Evolutionary conservation across 1,284 basidiomycete species (phyloP).

Genomic region (Moniliophthora roreri): DNA sequence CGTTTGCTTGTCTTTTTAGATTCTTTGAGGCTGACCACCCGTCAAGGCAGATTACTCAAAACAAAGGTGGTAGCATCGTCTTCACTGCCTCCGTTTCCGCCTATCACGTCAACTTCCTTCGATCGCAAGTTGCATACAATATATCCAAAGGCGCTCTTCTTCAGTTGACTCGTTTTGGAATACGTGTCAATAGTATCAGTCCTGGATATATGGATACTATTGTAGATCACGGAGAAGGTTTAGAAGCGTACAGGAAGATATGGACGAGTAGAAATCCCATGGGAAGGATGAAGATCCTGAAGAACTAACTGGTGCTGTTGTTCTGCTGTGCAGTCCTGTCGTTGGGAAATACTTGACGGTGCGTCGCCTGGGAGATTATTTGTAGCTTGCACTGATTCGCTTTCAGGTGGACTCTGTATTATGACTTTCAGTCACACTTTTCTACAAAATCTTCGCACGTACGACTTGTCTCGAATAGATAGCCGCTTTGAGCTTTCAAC

Average conservation of each 20-base stretch:
- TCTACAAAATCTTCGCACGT: no score
- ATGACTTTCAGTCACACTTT: no score
- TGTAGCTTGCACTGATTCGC: no score
- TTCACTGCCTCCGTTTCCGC: constrained; percentile 43
- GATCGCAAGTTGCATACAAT: constrained; percentile 37
- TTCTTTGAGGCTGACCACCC: background rate
- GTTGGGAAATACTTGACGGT: constrained; percentile 45
- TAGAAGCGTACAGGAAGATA: constrained; percentile 28
- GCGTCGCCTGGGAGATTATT: no score
- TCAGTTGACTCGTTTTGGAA: constrained; percentile 34
- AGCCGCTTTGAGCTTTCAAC: no score
- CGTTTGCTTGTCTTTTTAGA: background rate
- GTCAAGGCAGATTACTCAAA: constrained; percentile 35
- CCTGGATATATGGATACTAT: constrained; percentile 47
- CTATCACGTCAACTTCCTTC: constrained; percentile 38
- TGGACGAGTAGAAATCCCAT: constrained; percentile 40
- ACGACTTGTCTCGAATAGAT: no score
- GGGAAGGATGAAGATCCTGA: constrained; percentile 39
- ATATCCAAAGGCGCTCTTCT: constrained; percentile 33
- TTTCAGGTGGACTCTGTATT: no score
- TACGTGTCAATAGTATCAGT: constrained; percentile 41
- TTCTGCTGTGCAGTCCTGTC: constrained; percentile 36
- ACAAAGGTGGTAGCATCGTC: constrained; percentile 38
- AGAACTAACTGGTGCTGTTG: constrained; percentile 38
- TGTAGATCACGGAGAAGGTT: constrained; percentile 34